Conservation (phyloP, 73 alveolate genomes). For the Tetrahymena malaccensis region DNA sequence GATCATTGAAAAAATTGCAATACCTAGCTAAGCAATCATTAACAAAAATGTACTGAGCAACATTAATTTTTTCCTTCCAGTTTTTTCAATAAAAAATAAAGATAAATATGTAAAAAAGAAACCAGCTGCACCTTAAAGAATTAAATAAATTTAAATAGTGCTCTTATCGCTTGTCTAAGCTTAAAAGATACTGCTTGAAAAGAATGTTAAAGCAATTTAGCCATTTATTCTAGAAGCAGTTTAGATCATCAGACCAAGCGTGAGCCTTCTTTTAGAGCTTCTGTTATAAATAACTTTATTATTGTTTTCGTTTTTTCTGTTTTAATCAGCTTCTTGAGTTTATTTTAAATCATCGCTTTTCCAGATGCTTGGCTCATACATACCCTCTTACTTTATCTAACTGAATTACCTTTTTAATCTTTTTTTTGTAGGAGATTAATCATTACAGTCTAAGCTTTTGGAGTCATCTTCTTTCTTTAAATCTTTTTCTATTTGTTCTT, state of each 20-base stretch:
- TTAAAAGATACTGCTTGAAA: neutral
- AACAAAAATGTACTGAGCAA: neutral
- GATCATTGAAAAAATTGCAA: neutral
- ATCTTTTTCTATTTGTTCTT: neutral
- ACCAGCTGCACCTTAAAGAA: neutral
- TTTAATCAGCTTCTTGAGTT: neutral
- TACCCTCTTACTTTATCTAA: too few relatives aligned
- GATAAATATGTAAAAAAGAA: neutral
- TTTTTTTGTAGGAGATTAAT: neutral
- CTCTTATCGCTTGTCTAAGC: neutral
- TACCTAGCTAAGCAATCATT: neutral
- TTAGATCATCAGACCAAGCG: neutral
- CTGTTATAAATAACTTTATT: neutral
- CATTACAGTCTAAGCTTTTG: neutral
- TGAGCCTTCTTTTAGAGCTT: neutral
- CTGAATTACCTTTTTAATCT: neutral
- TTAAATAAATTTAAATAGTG: neutral
- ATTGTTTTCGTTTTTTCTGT: neutral
- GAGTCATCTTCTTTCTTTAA: neutral
- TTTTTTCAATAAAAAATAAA: neutral
- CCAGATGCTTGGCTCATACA: neutral
- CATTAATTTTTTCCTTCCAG: neutral
- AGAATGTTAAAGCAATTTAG: neutral
- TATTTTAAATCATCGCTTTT: neutral
- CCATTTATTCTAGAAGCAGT: neutral